phyloP scores from a whole-genome alignment of 169 alveolate genomes.

The Sarcocystis neurona region DNA sequence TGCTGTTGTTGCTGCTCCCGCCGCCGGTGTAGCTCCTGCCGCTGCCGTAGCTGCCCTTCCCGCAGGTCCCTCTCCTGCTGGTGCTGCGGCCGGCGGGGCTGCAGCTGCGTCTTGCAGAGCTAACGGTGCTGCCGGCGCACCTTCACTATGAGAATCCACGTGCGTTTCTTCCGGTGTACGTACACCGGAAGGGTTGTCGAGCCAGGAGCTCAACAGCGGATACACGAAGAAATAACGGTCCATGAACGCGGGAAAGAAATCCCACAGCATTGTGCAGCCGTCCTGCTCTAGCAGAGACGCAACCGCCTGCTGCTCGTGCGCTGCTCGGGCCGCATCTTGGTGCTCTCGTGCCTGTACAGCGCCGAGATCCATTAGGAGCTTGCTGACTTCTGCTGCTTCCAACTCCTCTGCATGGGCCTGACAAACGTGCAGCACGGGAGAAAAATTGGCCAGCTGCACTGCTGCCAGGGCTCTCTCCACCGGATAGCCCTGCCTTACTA shows the following conservation, averaged over 20 bases:
- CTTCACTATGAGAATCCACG: too few species aligned
- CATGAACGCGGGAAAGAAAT: constrained; percentile 8
- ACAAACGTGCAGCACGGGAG: constrained; percentile 15
- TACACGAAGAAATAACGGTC: not conserved
- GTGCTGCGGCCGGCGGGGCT: too few species aligned
- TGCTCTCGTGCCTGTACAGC: constrained; percentile 26
- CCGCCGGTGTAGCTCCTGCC: too few species aligned
- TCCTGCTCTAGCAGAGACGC: not conserved
- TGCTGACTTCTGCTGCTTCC: constrained; percentile 6
- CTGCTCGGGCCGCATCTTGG: constrained; percentile 4
- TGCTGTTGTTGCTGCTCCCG: too few species aligned
- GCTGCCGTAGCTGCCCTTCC: too few species aligned
- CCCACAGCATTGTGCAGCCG: constrained; percentile 22
- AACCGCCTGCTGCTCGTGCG: not conserved
- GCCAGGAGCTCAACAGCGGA: not conserved
- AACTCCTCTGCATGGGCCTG: constrained; percentile 20
- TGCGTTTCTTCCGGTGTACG: too few species aligned
- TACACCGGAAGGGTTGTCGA: too few species aligned
- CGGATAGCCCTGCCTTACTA: constrained; percentile 12
- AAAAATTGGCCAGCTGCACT: not conserved
- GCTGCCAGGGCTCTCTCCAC: constrained; percentile 14
- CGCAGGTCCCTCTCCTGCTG: too few species aligned
- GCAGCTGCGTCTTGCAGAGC: too few species aligned
- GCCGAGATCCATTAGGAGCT: constrained; percentile 21
- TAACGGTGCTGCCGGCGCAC: too few species aligned